phyloP scores from a whole-genome alignment of 1,139 yeast genomes.

The Yamadazyma sp. region DNA sequence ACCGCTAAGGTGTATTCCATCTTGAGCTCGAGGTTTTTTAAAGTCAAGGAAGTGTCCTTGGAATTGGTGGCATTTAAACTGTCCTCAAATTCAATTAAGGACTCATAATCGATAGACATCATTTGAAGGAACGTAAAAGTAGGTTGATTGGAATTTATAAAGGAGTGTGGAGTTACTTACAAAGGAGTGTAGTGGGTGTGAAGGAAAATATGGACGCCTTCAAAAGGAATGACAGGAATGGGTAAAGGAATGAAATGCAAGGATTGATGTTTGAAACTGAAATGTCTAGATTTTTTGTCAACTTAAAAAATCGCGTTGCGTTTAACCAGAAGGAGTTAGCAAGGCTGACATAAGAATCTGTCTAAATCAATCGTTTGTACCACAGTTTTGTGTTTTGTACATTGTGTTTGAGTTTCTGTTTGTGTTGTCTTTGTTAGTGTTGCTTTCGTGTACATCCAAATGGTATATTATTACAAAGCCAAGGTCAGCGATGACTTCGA shows the following conservation, averaged over 20 bases:
- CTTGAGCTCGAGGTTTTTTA: conserved; percentile 32
- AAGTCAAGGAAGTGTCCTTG: conserved; percentile 25
- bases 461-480: conserved; percentile 63
- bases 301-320: not conserved
- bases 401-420: too few species aligned
- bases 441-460: too few species aligned
- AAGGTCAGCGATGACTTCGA: conserved; percentile 30
- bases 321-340: not conserved
- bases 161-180: not conserved
- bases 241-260: not conserved
- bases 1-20: conserved; percentile 22
- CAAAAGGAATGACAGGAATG: conserved; percentile 3
- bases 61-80: conserved; percentile 28
- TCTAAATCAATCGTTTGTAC: too few species aligned
- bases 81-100: conserved; percentile 45
- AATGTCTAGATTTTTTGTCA: conserved; percentile 1
- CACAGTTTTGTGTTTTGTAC: not conserved
- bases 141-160: too few species aligned
- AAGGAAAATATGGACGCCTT: not conserved
- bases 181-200: conserved; percentile 5
- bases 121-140: not conserved
- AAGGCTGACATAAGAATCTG: not conserved
- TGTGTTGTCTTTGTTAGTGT: too few species aligned
- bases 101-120: conserved; percentile 28
- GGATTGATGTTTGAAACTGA: not conserved